Evolutionary conservation across 495 filamentous ascomycete genomes (phyloP).

Genomic region (Delitschia confertaspora): DNA sequence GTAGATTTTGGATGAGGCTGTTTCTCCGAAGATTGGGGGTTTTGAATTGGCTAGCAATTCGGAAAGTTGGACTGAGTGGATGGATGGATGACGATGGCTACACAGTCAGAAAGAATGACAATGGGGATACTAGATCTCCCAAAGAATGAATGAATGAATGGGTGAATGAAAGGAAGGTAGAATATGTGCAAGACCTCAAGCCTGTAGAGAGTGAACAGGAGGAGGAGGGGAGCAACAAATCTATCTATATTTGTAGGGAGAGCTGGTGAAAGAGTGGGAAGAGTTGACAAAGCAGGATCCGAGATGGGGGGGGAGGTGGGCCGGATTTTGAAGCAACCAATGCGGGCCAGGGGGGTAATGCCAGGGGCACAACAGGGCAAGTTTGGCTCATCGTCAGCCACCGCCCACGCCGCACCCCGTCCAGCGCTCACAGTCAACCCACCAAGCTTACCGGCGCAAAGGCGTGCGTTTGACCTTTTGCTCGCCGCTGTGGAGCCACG

Average conservation of each 20-base stretch:
- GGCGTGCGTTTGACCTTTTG: no score
- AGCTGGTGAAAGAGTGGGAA: neutral
- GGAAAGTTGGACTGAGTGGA: neutral
- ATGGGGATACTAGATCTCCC: no score
- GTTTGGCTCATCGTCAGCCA: no score
- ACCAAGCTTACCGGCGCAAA: no score
- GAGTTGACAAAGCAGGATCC: neutral
- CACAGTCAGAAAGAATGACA: neutral
- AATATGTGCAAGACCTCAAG: constrained; percentile 20
- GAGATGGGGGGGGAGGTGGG: constrained; percentile 4
- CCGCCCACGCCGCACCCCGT: no score
- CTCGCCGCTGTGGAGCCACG: no score
- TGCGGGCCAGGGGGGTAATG: no score
- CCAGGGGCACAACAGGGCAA: no score
- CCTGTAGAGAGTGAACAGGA: constrained; percentile 28
- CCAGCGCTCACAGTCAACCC: no score
- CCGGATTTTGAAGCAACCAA: no score
- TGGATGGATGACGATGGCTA: neutral
- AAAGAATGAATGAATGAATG: constrained; percentile 16
- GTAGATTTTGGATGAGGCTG: no score
- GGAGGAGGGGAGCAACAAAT: constrained; percentile 1
- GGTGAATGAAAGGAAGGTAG: constrained; percentile 13
- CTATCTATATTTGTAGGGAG: constrained; percentile 12
- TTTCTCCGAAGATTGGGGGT: no score
- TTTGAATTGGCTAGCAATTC: constrained; percentile 24